Conservation (phyloP, 352 stramenopile species). For the Phytopythium aichiense region DNA sequence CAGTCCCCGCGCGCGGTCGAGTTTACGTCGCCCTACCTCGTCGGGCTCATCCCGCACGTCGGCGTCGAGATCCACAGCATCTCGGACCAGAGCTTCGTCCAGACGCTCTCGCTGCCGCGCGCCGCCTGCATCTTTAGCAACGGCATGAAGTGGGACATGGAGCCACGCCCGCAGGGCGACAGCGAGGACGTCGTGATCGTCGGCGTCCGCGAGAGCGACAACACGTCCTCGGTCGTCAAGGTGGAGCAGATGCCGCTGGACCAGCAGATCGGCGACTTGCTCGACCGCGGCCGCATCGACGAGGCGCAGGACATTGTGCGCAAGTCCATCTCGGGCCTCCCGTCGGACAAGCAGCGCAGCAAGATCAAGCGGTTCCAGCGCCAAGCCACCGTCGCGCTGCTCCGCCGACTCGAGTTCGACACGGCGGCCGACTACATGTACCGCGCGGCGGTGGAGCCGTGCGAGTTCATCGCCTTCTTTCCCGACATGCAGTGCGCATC, state of each 20-base stretch:
- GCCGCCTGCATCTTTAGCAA: conserved; percentile 81
- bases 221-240: conserved; percentile 78
- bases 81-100: conserved; percentile 68
- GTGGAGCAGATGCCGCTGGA: conserved; percentile 85
- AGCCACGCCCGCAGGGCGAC: conserved; percentile 65
- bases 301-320: conserved; percentile 82
- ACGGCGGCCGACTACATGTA: conserved; percentile 82
- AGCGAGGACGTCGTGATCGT: conserved; percentile 78
- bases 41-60: conserved; percentile 69
- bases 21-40: conserved; percentile 75
- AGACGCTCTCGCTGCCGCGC: conserved; percentile 60
- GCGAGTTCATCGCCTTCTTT: conserved; percentile 86
- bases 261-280: conserved; percentile 76
- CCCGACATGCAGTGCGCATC: conserved; percentile 73
- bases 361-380: conserved; percentile 89
- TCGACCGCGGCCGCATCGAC: conserved; percentile 83
- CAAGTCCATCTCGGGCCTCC: conserved; percentile 67
- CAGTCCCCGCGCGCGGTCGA: conserved; percentile 69
- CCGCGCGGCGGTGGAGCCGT: conserved; percentile 76
- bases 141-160: conserved; percentile 91
- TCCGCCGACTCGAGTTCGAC: conserved; percentile 79
- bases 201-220: conserved; percentile 52
- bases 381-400: conserved; percentile 71
- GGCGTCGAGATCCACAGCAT: conserved; percentile 81
- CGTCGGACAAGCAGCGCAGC: conserved; percentile 82